A percentile compares a stretch with the other conserved stretches of the same genome.
These are phyloP conservation scores for Ganoderma lucidum DNA, from an alignment of 1,284 basidiomycete genomes.

Conservation along the genomic window DNA sequence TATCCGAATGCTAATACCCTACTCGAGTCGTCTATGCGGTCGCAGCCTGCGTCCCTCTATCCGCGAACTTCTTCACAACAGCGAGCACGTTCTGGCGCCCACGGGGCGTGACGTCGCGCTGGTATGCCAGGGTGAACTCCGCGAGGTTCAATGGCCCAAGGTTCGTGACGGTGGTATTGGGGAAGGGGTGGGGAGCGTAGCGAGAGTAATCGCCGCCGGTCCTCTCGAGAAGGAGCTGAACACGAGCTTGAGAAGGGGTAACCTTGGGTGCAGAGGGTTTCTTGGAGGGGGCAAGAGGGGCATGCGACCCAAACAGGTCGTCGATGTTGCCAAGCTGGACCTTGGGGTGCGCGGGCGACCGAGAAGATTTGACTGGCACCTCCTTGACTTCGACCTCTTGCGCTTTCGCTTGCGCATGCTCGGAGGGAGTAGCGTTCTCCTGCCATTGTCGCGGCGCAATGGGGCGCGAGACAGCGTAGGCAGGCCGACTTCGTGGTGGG, in stretches of 20 bases:
- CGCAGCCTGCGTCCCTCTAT: constrained; percentile 11
- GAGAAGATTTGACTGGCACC: not conserved
- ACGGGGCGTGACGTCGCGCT: constrained; percentile 49
- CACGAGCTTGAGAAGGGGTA: constrained; percentile 24
- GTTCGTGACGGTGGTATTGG: constrained; percentile 30
- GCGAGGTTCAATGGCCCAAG: constrained; percentile 52
- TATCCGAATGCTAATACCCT: constrained; percentile 11
- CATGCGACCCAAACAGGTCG: constrained; percentile 30
- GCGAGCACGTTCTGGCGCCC: constrained; percentile 33
- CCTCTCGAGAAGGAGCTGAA: constrained; percentile 45
- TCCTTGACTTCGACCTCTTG: constrained; percentile 7
- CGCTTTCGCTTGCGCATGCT: not conserved
- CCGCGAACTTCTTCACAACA: constrained; percentile 31
- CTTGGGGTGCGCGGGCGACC: constrained; percentile 14
- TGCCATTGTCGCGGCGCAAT: constrained; percentile 1
- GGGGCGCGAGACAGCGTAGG: not conserved
- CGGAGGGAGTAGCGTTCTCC: not conserved
- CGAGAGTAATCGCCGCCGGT: constrained; percentile 60
- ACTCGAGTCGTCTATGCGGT: constrained; percentile 11
- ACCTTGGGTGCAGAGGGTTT: not conserved
- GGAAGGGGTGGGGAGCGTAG: constrained; percentile 42
- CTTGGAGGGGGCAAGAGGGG: not conserved
- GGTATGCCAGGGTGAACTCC: constrained; percentile 51
- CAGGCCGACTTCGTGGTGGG: not conserved
- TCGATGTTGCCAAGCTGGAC: constrained; percentile 34